Conservation (phyloP, 2,329 filamentous ascomycete species). For the Pseudofabraea citricarpa region DNA sequence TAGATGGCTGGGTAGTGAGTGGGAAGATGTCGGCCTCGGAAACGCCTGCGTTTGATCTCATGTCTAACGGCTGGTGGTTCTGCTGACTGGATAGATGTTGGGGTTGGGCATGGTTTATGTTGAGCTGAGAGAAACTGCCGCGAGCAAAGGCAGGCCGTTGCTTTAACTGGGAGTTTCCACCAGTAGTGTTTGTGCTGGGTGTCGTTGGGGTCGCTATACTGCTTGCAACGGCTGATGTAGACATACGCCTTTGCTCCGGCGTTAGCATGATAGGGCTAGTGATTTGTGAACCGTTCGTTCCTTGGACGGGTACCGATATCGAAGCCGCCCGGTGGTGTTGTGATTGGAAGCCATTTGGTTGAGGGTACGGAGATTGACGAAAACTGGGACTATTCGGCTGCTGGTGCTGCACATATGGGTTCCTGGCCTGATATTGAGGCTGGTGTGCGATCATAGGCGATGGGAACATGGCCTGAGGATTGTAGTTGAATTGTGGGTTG, state of each 20-base stretch:
- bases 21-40: constrained; percentile 23
- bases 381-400: constrained; percentile 20
- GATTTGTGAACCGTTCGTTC: constrained; percentile 14
- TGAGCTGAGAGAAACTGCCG: constrained; percentile 14
- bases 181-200: constrained; percentile 16
- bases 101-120: constrained; percentile 6
- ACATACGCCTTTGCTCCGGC: constrained; percentile 33
- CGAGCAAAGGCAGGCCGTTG: constrained; percentile 19
- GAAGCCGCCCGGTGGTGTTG: constrained; percentile 39
- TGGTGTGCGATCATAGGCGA: constrained; percentile 22
- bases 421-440: constrained; percentile 13
- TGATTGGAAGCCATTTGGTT: constrained; percentile 25
- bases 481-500: not conserved
- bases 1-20: constrained; percentile 43
- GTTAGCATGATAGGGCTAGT: not conserved
- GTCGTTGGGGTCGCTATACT: constrained; percentile 11
- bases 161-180: constrained; percentile 18
- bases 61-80: constrained; percentile 3
- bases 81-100: constrained; percentile 1
- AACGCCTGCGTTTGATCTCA: constrained; percentile 7
- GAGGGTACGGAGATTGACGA: constrained; percentile 38
- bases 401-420: constrained; percentile 3
- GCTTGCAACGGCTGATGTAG: constrained; percentile 30
- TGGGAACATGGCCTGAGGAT: constrained; percentile 25
- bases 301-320: constrained; percentile 33